phyloP scores from a whole-genome alignment of 164 flowering plant genomes.

The Vitis labrusca region DNA sequence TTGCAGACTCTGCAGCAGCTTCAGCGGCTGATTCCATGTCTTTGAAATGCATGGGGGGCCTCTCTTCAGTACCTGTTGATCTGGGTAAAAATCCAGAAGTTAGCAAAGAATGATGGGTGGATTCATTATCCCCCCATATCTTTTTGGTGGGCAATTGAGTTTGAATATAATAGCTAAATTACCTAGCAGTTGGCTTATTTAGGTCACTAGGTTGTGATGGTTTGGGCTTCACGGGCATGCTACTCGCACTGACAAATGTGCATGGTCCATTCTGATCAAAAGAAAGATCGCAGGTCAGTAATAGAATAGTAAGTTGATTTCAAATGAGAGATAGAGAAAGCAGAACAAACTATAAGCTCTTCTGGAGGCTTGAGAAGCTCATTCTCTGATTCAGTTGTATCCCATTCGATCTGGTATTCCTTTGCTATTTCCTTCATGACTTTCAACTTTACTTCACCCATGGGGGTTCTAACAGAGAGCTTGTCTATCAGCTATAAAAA shows the following conservation, averaged over 20 bases:
- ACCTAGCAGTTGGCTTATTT: constrained; percentile 42
- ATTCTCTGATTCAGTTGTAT: constrained; percentile 74
- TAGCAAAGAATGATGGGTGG: background rate
- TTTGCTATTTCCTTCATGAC: constrained; percentile 96
- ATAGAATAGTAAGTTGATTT: background rate
- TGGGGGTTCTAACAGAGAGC: constrained; percentile 86
- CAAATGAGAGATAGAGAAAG: constrained; percentile 11
- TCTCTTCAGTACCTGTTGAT: constrained; percentile 19
- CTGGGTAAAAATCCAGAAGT: constrained; percentile 14
- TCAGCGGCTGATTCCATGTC: constrained; percentile 78
- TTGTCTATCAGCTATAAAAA: constrained; percentile 77
- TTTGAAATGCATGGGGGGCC: constrained; percentile 30
- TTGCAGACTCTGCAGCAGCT: constrained; percentile 82
- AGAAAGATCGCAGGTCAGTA: background rate
- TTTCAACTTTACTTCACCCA: constrained; percentile 83
- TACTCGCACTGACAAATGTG: constrained; percentile 69
- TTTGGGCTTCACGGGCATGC: constrained; percentile 58
- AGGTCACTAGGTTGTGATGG: constrained; percentile 26
- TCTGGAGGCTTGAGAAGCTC: constrained; percentile 96
- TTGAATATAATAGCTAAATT: background rate
- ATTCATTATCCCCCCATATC: background rate
- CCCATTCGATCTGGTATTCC: constrained; percentile 91
- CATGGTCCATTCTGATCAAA: constrained; percentile 73
- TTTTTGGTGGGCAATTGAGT: background rate
- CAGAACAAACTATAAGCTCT: constrained; percentile 57